A percentile compares a stretch with the other conserved stretches of the same genome.
Evolutionary conservation across 2,329 filamentous ascomycete genomes (phyloP).

Genomic region (Beauveria australis): DNA sequence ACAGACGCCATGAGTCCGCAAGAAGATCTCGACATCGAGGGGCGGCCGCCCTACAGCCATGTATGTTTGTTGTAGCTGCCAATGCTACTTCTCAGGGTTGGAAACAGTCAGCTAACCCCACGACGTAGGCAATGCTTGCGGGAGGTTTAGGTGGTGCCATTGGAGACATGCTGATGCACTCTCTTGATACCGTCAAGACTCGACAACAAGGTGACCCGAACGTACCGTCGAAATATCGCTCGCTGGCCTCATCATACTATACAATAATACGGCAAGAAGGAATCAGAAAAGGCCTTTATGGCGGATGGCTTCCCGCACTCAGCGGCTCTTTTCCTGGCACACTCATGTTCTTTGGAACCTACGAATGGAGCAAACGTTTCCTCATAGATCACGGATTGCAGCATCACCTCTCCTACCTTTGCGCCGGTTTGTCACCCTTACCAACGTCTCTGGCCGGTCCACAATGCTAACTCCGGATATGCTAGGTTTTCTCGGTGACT

Average conservation of each 20-base stretch:
- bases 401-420: slow-evolving; percentile 76
- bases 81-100: neutral
- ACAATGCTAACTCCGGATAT: neutral
- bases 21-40: slow-evolving; percentile 33
- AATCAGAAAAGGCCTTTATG: slow-evolving; percentile 75
- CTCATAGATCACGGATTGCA: slow-evolving; percentile 80
- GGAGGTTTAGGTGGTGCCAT: slow-evolving; percentile 88
- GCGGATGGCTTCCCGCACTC: slow-evolving; percentile 86
- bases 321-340: slow-evolving; percentile 90
- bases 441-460: neutral
- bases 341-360: slow-evolving; percentile 89
- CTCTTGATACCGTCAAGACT: slow-evolving; percentile 96
- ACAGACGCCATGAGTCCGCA: slow-evolving; percentile 24
- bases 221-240: slow-evolving; percentile 85
- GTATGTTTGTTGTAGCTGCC: slow-evolving; percentile 21
- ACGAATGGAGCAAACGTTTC: slow-evolving; percentile 87
- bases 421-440: slow-evolving; percentile 52
- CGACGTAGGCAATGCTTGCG: slow-evolving; percentile 76
- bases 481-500: slow-evolving; percentile 80
- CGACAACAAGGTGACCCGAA: slow-evolving; percentile 94
- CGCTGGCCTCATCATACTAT: slow-evolving; percentile 81
- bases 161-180: slow-evolving; percentile 98
- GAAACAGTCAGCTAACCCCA: neutral
- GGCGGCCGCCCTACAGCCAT: slow-evolving; percentile 36
- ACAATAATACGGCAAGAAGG: slow-evolving; percentile 93